Evolutionary conservation across 164 flowering plant genomes (phyloP), one percentile per base, ranked within the genome.

Genomic region (Magnolia officinalis): DNA sequence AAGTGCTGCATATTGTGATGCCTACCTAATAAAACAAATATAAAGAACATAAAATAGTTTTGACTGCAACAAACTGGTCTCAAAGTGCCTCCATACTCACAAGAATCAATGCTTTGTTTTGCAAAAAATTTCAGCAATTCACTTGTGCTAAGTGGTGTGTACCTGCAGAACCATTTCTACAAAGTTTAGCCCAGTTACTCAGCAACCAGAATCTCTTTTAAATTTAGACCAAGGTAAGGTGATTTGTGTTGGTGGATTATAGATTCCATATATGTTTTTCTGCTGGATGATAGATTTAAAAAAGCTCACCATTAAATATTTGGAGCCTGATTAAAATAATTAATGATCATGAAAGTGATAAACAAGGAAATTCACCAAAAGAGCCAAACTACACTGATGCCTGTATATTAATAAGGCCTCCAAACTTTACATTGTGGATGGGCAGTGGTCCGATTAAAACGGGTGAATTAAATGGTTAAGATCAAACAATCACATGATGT

Each of bases 131-230:
- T 97, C 81, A 96, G 84, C 84, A 96, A 79, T 73, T 89, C 97
- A 78, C 87, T 86, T 72, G 99, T 89, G 78, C 74, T 84, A 31
- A 96, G 90, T 67, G 98, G 97, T 20, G 95, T 87, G 74, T 93
- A 96, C 89, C 99, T 95, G 87, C 66, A 71, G 80, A 76, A 76
- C 51, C 80, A 83, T 52, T 59, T 18, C 50, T 23, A 20, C 20
- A 50, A 67, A 65, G 23, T 16, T 49, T 1, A 66, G 77, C 26
- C 8, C 18, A n/a, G 19, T 45, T 29, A 49, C 72, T n/a, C 49
- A 19, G 2, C 2, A 70, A 70, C 16, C 11, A 55, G 16, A 55
- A 9, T 0, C 59, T 55, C 8, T 55, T 10, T 55, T 51, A 31
- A 31, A 31, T 31, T 31, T 31, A 31, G 4, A 31, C 37, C 37